Conservation (phyloP, 176 grass and related monocot genomes). For the Oryza nivara region DNA sequence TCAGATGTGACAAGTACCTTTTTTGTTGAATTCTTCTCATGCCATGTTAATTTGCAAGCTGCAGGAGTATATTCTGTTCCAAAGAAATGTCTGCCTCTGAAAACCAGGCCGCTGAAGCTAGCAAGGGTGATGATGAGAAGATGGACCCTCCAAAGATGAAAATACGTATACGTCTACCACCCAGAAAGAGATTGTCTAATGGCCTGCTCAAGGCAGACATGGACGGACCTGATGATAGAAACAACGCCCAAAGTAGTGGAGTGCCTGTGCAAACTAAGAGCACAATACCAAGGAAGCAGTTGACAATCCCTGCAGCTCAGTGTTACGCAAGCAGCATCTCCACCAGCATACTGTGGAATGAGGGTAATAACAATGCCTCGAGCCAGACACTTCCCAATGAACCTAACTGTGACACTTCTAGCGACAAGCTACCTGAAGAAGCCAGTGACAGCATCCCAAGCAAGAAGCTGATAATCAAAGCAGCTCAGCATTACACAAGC, state of each 20-base stretch:
- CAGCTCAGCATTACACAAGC: not conserved
- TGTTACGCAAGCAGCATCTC: no score
- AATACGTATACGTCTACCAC: slow-evolving; percentile 41
- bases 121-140: slow-evolving; percentile 23
- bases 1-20: not conserved
- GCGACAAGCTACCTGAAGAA: not conserved
- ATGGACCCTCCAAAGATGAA: slow-evolving; percentile 16
- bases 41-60: slow-evolving; percentile 8
- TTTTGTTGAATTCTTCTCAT: slow-evolving; percentile 12
- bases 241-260: not conserved
- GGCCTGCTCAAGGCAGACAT: not conserved
- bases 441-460: not conserved
- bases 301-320: not conserved
- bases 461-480: not conserved
- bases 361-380: no score
- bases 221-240: not conserved
- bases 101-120: slow-evolving; percentile 39
- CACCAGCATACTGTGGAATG: no score
- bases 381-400: no score
- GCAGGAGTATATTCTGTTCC: slow-evolving; percentile 29
- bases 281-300: not conserved
- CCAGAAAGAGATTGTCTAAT: slow-evolving; percentile 24
- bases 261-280: not conserved
- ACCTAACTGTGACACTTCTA: no score
- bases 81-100: slow-evolving; percentile 33